A percentile compares a stretch with the other conserved stretches of the same genome.
Evolutionary conservation across 768 basidiomycete species (phyloP).

Genomic region (Pleurotus ostreatus): DNA sequence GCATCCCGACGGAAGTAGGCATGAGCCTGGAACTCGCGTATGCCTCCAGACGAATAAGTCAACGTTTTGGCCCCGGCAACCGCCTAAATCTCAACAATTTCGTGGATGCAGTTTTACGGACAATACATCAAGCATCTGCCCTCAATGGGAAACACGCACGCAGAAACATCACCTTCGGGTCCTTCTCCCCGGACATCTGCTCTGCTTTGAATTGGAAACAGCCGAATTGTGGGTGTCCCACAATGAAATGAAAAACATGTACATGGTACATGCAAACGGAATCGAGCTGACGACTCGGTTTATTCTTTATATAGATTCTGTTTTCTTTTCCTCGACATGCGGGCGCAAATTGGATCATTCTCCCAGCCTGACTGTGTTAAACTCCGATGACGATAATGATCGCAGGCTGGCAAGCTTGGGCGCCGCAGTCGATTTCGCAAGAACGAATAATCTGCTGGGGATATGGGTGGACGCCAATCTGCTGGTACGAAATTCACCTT

Average conservation of each 20-base stretch:
- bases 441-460: conserved; percentile 88
- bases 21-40: conserved; percentile 84
- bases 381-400: conserved; percentile 38
- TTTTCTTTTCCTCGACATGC: conserved; percentile 90
- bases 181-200: conserved; percentile 87
- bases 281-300: neutral
- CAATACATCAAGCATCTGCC: conserved; percentile 68
- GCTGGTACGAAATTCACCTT: conserved; percentile 52
- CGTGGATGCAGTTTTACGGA: conserved; percentile 81
- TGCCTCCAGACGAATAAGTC: conserved; percentile 47
- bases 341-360: conserved; percentile 48
- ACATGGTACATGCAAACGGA: neutral
- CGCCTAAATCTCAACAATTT: conserved; percentile 73
- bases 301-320: conserved; percentile 61
- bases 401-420: conserved; percentile 68
- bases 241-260: conserved; percentile 3
- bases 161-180: conserved; percentile 86
- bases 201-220: conserved; percentile 98
- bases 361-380: conserved; percentile 33
- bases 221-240: conserved; percentile 76
- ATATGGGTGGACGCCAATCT: conserved; percentile 85
- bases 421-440: conserved; percentile 91
- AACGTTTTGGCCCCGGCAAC: conserved; percentile 40
- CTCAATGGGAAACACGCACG: conserved; percentile 50
- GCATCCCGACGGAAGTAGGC: conserved; percentile 59